phyloP scores from a whole-genome alignment of 306 rosid genomes.

The Medicago lupulina region DNA sequence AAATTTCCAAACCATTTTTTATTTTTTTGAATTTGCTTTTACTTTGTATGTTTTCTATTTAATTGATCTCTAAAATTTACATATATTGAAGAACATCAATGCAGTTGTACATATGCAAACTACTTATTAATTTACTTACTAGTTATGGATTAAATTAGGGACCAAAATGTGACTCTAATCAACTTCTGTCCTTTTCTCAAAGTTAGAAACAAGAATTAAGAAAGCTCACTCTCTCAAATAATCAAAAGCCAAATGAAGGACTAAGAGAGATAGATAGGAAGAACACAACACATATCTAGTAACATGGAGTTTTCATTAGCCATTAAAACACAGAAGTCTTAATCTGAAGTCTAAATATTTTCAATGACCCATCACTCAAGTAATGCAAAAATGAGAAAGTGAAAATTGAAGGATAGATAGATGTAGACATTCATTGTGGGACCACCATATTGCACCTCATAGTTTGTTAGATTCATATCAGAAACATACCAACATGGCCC shows the following conservation, averaged over 20 bases:
- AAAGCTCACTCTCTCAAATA: conserved; percentile 4
- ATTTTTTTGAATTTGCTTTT: background rate
- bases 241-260: background rate
- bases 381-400: conserved; percentile 20
- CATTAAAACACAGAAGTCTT: conserved; percentile 3
- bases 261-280: background rate
- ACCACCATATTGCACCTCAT: conserved; percentile 27
- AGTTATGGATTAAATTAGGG: conserved; percentile 2
- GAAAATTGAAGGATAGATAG: conserved; percentile 17
- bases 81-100: background rate
- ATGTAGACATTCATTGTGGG: conserved; percentile 45
- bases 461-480: conserved; percentile 35
- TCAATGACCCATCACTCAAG: conserved; percentile 5
- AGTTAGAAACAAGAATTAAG: conserved; percentile 14
- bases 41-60: background rate
- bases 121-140: conserved; percentile 7
- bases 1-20: background rate
- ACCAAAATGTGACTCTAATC: background rate
- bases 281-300: conserved; percentile 5
- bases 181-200: background rate
- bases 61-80: background rate
- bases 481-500: conserved; percentile 19
- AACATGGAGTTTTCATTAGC: conserved; percentile 38
- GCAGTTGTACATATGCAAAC: background rate
- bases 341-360: background rate